Percentiles rank a stretch among this genome's conserved stretches.
Conservation (phyloP, 768 basidiomycete genomes). For the Pisolithus tinctorius region DNA sequence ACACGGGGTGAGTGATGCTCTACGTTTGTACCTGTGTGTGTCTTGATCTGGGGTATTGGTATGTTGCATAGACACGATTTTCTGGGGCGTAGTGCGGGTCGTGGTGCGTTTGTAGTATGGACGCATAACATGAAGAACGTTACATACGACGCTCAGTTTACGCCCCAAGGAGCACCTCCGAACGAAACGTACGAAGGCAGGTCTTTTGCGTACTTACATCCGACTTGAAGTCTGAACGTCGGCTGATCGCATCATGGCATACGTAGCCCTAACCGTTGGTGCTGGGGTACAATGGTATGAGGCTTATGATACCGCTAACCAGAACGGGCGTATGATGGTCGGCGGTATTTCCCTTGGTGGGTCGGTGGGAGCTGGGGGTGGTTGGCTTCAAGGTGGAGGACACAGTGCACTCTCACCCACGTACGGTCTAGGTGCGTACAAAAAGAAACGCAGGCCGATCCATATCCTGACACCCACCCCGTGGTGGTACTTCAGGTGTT, state of each 20-base stretch:
- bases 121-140: constrained; percentile 36
- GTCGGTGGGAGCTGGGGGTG: constrained; percentile 42
- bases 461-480: neutral
- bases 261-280: constrained; percentile 23
- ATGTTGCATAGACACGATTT: constrained; percentile 26
- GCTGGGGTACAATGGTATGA: constrained; percentile 43
- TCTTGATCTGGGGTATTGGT: neutral
- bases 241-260: constrained; percentile 13
- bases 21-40: too few species aligned
- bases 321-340: constrained; percentile 34
- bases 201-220: neutral
- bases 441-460: constrained; percentile 20
- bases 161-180: constrained; percentile 24
- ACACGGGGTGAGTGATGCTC: constrained; percentile 11
- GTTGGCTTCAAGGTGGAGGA: constrained; percentile 44
- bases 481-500: constrained; percentile 15
- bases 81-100: constrained; percentile 32
- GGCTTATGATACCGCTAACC: constrained; percentile 33
- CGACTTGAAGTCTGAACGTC: neutral
- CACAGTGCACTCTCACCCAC: constrained; percentile 35
- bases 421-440: constrained; percentile 35
- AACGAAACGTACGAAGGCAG: constrained; percentile 17
- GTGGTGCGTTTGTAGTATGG: constrained; percentile 35
- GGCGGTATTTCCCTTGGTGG: constrained; percentile 37
- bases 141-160: constrained; percentile 24